Evolutionary conservation across 176 grass and related monocot species (phyloP).

Genomic region (Aegilops tauschii): DNA sequence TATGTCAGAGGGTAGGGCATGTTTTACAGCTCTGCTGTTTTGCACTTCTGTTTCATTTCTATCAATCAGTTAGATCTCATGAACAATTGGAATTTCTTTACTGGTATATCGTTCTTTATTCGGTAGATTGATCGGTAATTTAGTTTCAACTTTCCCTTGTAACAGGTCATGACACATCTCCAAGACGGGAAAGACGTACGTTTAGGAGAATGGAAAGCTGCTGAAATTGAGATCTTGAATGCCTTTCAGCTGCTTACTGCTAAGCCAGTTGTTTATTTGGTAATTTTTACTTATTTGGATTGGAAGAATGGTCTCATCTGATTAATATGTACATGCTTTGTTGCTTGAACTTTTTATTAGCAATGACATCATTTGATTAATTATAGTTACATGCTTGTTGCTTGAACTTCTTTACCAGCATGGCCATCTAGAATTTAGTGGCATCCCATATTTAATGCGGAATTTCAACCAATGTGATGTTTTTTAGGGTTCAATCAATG

Average conservation of each 20-base stretch:
- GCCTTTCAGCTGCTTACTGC: conserved; percentile 89
- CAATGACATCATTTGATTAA: not conserved
- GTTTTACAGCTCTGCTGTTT: not conserved
- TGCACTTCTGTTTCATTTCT: not conserved
- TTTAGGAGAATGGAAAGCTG: conserved; percentile 90
- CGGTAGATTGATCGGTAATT: not conserved
- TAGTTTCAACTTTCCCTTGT: conserved; percentile 1
- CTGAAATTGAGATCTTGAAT: conserved; percentile 94
- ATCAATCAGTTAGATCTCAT: conserved; percentile 4
- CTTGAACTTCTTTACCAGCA: too few species aligned
- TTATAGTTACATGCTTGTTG: not conserved
- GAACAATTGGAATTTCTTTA: not conserved
- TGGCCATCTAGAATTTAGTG: not conserved
- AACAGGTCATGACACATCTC: conserved; percentile 64
- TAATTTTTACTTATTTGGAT: conserved; percentile 16
- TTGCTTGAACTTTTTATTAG: not conserved
- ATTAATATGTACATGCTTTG: not conserved
- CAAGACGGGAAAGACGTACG: conserved; percentile 78
- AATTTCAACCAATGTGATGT: too few species aligned
- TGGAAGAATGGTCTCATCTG: not conserved
- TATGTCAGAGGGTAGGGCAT: conserved; percentile 69
- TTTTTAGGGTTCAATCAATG: not conserved
- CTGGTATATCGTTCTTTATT: too few species aligned
- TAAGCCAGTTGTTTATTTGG: conserved; percentile 96
- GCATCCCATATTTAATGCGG: not conserved